phyloP scores from a whole-genome alignment of 805 yeast species.

The Lipomyces yamadae region DNA sequence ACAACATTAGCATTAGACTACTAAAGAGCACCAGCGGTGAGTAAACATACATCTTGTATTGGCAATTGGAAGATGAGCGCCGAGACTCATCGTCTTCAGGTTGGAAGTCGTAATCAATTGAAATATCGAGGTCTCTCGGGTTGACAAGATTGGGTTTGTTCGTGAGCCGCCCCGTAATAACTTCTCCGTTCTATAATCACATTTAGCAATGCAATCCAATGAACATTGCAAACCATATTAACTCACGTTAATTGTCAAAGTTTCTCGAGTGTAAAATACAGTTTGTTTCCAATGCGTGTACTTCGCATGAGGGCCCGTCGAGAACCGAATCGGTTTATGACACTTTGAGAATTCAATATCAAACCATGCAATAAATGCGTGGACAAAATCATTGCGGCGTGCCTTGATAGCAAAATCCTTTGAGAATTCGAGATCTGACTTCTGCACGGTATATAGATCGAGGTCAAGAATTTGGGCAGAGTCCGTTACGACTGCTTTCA shows the following conservation, averaged over 20 bases:
- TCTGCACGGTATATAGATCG: constrained; percentile 85
- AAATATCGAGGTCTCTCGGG: constrained; percentile 89
- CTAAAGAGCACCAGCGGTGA: neutral
- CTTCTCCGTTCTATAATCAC: constrained; percentile 72
- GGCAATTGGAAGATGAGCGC: constrained; percentile 14
- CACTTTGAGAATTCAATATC: constrained; percentile 80
- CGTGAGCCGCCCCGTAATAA: constrained; percentile 69
- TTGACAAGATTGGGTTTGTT: constrained; percentile 77
- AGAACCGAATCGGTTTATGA: constrained; percentile 63
- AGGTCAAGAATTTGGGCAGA: constrained; percentile 73
- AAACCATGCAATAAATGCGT: constrained; percentile 92
- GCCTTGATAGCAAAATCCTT: constrained; percentile 73
- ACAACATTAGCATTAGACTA: neutral
- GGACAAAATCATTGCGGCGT: constrained; percentile 77
- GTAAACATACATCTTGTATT: constrained; percentile 33
- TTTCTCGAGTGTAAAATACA: constrained; percentile 86
- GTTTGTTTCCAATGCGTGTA: constrained; percentile 99
- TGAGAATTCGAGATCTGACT: constrained; percentile 79
- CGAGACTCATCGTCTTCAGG: constrained; percentile 47
- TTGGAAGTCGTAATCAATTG: constrained; percentile 59
- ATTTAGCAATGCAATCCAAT: neutral
- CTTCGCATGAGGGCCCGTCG: constrained; percentile 92
- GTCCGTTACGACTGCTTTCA: constrained; percentile 74
- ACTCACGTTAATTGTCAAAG: constrained; percentile 52
- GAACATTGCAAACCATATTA: too few species aligned